Base-by-base conservation (phyloP, 2,329 filamentous ascomycete genomes). In the Westerdykella sp. region DNA sequence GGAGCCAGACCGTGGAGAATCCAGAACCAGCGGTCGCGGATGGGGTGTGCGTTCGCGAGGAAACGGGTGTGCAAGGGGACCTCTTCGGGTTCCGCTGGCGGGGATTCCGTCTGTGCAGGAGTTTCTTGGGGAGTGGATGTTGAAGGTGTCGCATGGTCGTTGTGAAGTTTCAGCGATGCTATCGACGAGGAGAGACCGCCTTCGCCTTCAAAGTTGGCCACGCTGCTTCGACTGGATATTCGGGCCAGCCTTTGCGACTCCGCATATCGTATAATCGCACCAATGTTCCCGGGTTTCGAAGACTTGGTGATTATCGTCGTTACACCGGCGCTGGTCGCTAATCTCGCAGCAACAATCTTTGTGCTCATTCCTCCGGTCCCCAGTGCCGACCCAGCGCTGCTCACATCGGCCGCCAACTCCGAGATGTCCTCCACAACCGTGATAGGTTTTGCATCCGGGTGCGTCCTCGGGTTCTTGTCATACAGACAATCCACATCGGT, bases 401-500 rank as follows among this genome's bases (percentile, higher is more conserved):
- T 96, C 6, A 95, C 89, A 68, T 98, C 93, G 2, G 87, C 93
- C 45, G 85, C 80, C 15, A 98, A 74, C 4, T 81, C 76, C 0
- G 80, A 76, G 47, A 98, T 95, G 60, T 98, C 89, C 42, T 93
- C 84, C 1, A 98, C 89, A 1, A 96, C 85, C 60, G 94, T 85
- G 46, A 98, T 97, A 0, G 93, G 81, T 59, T 84, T 80, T 7
- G 93, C 93, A 59, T 96, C 85, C 0, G 88, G 82, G 57, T 95
- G 76, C 1, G 81, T 83, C 23, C 93, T 79, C 1, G 93, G 93
- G 57, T 98, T 98, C 68, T 91, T 93, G 68, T 95, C 89, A 67
- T 98, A 98, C 11, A 98, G 75, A 63, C 91, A 96, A 65, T 98
- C 93, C 38, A 98, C 93, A 62, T 98, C 93, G 1, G 93, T 98